Evolutionary conservation across 2,329 filamentous ascomycete species (phyloP).

Genomic region (Coniochaeta sp.): DNA sequence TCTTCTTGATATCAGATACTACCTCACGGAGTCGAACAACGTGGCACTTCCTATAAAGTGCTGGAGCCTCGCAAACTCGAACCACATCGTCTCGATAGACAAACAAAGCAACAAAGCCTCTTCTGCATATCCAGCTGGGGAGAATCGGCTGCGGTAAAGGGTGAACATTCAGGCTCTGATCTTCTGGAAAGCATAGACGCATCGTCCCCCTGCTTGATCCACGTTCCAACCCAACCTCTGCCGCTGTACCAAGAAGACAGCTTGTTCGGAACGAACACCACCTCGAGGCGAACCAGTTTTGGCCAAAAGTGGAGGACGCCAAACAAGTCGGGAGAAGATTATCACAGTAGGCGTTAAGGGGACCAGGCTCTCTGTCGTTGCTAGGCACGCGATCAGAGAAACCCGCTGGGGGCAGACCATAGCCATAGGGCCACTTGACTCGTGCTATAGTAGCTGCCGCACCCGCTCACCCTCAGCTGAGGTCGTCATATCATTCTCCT

Average conservation of each 20-base stretch:
- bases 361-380: not conserved
- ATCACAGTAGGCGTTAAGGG: too few relatives aligned
- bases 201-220: slow-evolving; percentile 6
- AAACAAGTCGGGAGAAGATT: not conserved
- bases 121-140: not conserved
- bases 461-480: not conserved
- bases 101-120: not conserved
- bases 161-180: slow-evolving; percentile 5
- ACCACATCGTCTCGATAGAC: not conserved
- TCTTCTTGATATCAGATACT: not conserved
- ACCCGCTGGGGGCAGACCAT: not conserved
- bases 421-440: not conserved
- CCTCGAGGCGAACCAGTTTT: not conserved
- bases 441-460: not conserved
- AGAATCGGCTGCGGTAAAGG: not conserved
- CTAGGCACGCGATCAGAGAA: not conserved
- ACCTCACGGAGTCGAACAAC: not conserved
- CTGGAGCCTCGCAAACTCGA: not conserved
- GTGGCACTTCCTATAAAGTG: not conserved
- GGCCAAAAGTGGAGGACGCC: not conserved
- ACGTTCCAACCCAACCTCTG: slow-evolving; percentile 8
- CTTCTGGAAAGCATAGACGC: slow-evolving; percentile 3
- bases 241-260: not conserved
- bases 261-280: not conserved
- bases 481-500: not conserved